Evolutionary conservation across 1,284 basidiomycete species (phyloP), one percentile per base, ranked within the genome.

Genomic region (Ganoderma sinense): DNA sequence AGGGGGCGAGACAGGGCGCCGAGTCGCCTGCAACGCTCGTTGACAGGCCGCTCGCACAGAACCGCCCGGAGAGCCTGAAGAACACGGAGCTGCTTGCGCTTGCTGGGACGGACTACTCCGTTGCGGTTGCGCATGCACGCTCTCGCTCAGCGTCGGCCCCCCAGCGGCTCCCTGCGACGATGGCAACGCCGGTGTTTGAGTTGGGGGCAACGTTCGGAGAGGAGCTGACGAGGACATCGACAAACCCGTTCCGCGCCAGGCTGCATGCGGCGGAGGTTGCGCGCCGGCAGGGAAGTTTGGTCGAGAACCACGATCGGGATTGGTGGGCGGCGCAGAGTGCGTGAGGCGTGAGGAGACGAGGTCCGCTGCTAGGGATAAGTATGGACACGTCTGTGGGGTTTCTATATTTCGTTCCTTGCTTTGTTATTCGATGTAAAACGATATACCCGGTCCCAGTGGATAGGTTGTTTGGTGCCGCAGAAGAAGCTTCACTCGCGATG

Each of bases 81-180:
- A 56, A 56, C 53, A 56, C 29, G 29, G 53, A 56, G 53, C 53
- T 56, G 14, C 53, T 56, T 29, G 53, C 53, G 16, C 53, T 56
- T 16, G 53, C 53, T 29, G 29, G 23, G 29, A 56, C 53, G 53
- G 53, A 56, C 53, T 56, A 56, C 29, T 56, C 53, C 29, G 29
- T 31, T 5, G 53, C 53, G 29, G 18, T 56, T 16, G 29, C 53
- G 29, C 29, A 29, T 14, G 53, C 53, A 16, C 48, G 48, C 23
- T 26, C 48, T n/a, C 23, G 23, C 7, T 51, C 48, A 1, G 23
- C 23, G 10, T 26, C 48, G 3, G 29, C 16, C 14, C 53, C 53
- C 29, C 51, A 14, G 26, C 51, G 2, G 51, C 26, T 18, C 29
- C 29, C 53, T 6, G 36, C 7, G 16, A 33, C 16, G 14, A 56